Evolutionary conservation across 306 rosid genomes (phyloP).

Genomic region (Echinosophora koreensis): DNA sequence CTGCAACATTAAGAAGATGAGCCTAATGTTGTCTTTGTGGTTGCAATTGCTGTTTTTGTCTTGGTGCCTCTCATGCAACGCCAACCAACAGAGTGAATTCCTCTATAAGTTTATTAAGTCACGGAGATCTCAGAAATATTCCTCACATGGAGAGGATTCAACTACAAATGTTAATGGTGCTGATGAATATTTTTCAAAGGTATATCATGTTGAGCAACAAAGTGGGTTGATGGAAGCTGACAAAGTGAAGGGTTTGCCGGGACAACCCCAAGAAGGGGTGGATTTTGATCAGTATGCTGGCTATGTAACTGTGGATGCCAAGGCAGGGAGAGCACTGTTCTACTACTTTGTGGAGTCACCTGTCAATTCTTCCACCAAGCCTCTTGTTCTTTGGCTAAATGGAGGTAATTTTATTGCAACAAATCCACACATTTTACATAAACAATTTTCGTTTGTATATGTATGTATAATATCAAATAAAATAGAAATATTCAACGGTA

Average conservation of each 20-base stretch:
- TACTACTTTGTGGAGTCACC: slow-evolving; percentile 58
- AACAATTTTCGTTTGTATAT: not conserved
- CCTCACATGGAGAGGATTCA: not conserved
- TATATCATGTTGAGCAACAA: slow-evolving; percentile 31
- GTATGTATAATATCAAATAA: too few species aligned
- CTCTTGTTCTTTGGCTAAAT: slow-evolving; percentile 55
- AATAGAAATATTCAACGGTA: too few species aligned
- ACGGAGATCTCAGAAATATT: slow-evolving; percentile 12
- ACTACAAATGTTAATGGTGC: not conserved
- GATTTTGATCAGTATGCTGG: slow-evolving; percentile 55
- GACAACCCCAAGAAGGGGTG: slow-evolving; percentile 47
- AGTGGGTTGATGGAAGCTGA: slow-evolving; percentile 24
- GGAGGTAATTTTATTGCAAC: slow-evolving; percentile 39
- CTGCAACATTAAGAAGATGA: slow-evolving; percentile 1
- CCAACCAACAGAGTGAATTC: slow-evolving; percentile 41
- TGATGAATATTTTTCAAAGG: not conserved
- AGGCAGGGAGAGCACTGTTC: slow-evolving; percentile 41
- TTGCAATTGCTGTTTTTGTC: not conserved
- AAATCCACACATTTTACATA: not conserved
- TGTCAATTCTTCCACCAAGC: slow-evolving; percentile 45
- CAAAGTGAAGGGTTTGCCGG: slow-evolving; percentile 50
- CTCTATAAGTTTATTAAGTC: slow-evolving; percentile 44
- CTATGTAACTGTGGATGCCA: slow-evolving; percentile 45
- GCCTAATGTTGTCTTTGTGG: slow-evolving; percentile 29
- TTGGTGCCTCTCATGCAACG: slow-evolving; percentile 41